A percentile compares a stretch with the other conserved stretches of the same genome.
phyloP scores from a whole-genome alignment of 805 yeast species.

The Cephaloascus albidus region DNA sequence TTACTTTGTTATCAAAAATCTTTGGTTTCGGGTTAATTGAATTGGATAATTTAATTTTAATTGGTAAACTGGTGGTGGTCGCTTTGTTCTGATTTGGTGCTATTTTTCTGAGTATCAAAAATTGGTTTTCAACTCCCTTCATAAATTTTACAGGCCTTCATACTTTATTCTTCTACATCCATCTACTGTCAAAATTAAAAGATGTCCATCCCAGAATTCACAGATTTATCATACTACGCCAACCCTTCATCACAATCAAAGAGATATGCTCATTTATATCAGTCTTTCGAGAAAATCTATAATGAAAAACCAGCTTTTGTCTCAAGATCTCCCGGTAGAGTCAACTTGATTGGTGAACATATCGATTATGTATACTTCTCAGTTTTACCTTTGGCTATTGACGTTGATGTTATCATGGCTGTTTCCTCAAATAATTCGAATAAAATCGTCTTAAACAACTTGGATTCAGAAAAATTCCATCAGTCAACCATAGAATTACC shows the following conservation, averaged over 20 bases:
- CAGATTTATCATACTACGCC: constrained; percentile 24
- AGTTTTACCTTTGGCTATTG: constrained; percentile 68
- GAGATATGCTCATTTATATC: constrained; percentile 17
- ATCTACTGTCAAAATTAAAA: too few species aligned
- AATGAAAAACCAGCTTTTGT: constrained; percentile 31
- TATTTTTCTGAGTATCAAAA: too few species aligned
- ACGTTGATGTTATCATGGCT: constrained; percentile 51
- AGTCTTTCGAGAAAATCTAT: constrained; percentile 14
- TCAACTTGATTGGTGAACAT: constrained; percentile 68
- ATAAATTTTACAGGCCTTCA: too few species aligned
- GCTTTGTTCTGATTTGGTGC: too few species aligned
- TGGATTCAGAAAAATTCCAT: constrained; percentile 21
- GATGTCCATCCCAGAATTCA: constrained; percentile 22
- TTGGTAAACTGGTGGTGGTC: too few species aligned
- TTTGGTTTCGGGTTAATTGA: too few species aligned
- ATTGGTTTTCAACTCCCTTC: too few species aligned
- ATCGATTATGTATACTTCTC: constrained; percentile 61
- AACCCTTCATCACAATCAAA: constrained; percentile 13
- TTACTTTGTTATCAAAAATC: too few species aligned
- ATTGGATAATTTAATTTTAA: too few species aligned
- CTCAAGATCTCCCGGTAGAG: constrained; percentile 68
- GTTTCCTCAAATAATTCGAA: constrained; percentile 21
- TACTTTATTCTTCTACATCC: too few species aligned
- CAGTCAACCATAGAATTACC: constrained; percentile 27
- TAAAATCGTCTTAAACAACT: constrained; percentile 19